A percentile compares a stretch with the other conserved stretches of the same genome.
phyloP scores from a whole-genome alignment of 1,284 basidiomycete species.

The Boletus smithii region DNA sequence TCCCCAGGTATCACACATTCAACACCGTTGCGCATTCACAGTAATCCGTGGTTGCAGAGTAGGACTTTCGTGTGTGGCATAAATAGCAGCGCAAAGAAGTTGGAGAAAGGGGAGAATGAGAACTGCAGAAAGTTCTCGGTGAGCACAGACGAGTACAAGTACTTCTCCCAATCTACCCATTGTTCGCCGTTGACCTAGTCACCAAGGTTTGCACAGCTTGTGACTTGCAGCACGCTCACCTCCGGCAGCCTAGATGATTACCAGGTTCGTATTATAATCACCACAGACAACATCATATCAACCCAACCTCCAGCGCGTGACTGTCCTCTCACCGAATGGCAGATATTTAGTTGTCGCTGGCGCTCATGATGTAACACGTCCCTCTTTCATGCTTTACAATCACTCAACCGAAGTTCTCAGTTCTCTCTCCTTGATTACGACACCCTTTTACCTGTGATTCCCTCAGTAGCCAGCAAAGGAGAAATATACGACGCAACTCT shows the following conservation, averaged over 20 bases:
- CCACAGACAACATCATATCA: neutral
- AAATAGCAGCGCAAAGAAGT: constrained; percentile 66
- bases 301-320: constrained; percentile 64
- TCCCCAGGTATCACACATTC: constrained; percentile 45
- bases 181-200: constrained; percentile 11
- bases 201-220: constrained; percentile 51
- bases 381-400: neutral
- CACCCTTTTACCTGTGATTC: constrained; percentile 49
- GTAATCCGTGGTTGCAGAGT: constrained; percentile 35
- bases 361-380: constrained; percentile 51
- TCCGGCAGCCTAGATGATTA: constrained; percentile 69
- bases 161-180: neutral
- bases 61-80: constrained; percentile 75
- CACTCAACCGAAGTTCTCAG: constrained; percentile 38
- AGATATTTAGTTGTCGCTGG: constrained; percentile 61
- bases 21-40: neutral
- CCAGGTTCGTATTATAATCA: constrained; percentile 53
- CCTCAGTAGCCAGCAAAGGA: constrained; percentile 52
- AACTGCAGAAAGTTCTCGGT: constrained; percentile 77
- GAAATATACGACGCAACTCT: constrained; percentile 76
- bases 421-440: constrained; percentile 69
- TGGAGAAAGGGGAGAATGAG: constrained; percentile 69
- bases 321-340: constrained; percentile 65
- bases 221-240: constrained; percentile 60
- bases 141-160: constrained; percentile 43